Conservation (phyloP, 2,329 filamentous ascomycete genomes). For the Colletotrichum gigasporum region DNA sequence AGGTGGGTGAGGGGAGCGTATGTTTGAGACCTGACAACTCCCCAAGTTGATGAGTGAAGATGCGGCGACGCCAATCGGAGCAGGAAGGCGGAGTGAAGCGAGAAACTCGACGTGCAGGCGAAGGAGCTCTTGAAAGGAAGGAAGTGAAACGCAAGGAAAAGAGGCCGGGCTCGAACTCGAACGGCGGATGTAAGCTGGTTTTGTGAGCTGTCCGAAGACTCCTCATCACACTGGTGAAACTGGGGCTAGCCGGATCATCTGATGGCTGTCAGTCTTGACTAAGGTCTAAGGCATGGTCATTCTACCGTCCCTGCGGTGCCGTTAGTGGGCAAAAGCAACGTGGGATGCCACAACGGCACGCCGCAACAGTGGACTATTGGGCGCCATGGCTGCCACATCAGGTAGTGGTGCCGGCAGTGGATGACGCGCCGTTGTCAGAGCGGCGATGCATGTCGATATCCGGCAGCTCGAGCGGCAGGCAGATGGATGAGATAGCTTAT, state of each 20-base stretch:
- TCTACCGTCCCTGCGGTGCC: constrained; percentile 25
- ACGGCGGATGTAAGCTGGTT: constrained; percentile 27
- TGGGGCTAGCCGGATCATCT: constrained; percentile 31
- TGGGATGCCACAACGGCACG: constrained; percentile 23
- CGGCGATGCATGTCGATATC: constrained; percentile 25
- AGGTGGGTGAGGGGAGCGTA: background rate
- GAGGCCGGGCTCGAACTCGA: constrained; percentile 2
- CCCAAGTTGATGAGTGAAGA: constrained; percentile 14
- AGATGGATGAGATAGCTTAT: background rate
- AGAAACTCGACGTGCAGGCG: background rate
- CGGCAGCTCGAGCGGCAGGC: background rate
- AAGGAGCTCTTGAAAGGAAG: constrained; percentile 22
- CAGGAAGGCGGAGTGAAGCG: constrained; percentile 1
- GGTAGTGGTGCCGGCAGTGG: constrained; percentile 25
- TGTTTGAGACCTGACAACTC: constrained; percentile 14
- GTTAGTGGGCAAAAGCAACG: constrained; percentile 30
- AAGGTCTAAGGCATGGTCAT: constrained; percentile 23
- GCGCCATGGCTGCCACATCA: constrained; percentile 28
- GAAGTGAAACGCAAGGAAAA: constrained; percentile 24
- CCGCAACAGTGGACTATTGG: constrained; percentile 30
- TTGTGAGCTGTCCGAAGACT: constrained; percentile 28
- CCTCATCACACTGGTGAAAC: constrained; percentile 29
- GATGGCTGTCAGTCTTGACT: constrained; percentile 25
- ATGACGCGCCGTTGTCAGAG: constrained; percentile 22
- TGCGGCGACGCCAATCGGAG: constrained; percentile 15